Conservation (phyloP, 2,329 filamentous ascomycete genomes). For the Raffaelea arxii region DNA sequence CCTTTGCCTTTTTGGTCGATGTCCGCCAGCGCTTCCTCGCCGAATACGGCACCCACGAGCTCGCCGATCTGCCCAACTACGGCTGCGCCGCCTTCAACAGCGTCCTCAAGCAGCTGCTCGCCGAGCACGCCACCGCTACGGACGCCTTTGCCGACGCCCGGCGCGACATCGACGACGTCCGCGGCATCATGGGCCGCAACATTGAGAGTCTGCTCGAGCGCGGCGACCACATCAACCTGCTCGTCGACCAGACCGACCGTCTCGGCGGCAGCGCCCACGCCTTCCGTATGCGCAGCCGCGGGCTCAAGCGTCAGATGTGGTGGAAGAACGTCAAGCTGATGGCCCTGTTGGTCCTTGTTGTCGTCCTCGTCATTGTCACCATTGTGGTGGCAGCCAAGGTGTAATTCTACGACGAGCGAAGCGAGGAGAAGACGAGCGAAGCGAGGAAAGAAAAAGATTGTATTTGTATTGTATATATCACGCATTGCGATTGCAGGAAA, state of each 20-base stretch:
- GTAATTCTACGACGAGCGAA: no score
- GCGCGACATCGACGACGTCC: slow-evolving; percentile 83
- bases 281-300: slow-evolving; percentile 78
- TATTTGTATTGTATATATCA: background rate
- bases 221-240: slow-evolving; percentile 83
- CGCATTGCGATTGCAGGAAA: background rate
- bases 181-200: slow-evolving; percentile 91
- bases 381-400: slow-evolving; percentile 43
- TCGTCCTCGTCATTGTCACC: slow-evolving; percentile 47
- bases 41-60: slow-evolving; percentile 63
- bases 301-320: slow-evolving; percentile 92
- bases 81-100: slow-evolving; percentile 82
- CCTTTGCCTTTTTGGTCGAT: slow-evolving; percentile 86
- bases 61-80: slow-evolving; percentile 72
- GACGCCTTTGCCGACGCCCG: slow-evolving; percentile 79
- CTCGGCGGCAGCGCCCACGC: slow-evolving; percentile 81
- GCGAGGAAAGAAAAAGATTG: background rate
- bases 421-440: background rate
- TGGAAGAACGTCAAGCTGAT: slow-evolving; percentile 99
- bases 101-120: slow-evolving; percentile 66
- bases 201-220: slow-evolving; percentile 84
- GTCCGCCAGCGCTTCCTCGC: slow-evolving; percentile 80
- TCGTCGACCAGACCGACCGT: slow-evolving; percentile 94
- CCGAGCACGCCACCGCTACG: slow-evolving; percentile 72
- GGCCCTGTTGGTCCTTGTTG: slow-evolving; percentile 63